Evolutionary conservation across 2,329 filamentous ascomycete genomes (phyloP).

Genomic region (Diaporthe sp.): DNA sequence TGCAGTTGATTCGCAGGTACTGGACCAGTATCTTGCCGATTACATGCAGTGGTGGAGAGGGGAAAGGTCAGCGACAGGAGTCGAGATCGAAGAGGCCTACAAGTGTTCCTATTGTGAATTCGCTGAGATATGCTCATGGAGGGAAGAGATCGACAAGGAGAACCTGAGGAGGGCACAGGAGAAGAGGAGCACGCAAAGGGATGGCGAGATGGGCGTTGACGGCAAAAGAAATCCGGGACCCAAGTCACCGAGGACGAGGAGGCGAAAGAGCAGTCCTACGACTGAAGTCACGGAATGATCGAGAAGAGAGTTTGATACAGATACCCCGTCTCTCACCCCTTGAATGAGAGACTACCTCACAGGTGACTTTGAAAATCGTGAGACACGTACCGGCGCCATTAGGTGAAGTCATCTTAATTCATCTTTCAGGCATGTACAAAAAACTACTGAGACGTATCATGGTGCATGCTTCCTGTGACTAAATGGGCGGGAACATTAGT

Average conservation of each 20-base stretch:
- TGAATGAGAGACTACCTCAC: background rate
- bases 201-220: background rate
- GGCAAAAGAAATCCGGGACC: background rate
- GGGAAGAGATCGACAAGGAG: slow-evolving; percentile 76
- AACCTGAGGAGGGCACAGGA: slow-evolving; percentile 42
- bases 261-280: slow-evolving; percentile 25
- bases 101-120: slow-evolving; percentile 93
- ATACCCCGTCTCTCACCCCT: background rate
- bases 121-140: slow-evolving; percentile 82
- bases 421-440: background rate
- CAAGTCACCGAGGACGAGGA: slow-evolving; percentile 15
- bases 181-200: slow-evolving; percentile 21
- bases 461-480: background rate
- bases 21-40: slow-evolving; percentile 75
- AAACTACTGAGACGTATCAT: too few relatives aligned
- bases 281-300: background rate
- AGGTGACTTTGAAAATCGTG: background rate
- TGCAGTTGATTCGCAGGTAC: slow-evolving; percentile 71
- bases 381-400: background rate
- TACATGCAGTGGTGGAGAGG: slow-evolving; percentile 93
- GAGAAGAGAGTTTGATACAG: background rate
- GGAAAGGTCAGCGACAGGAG: slow-evolving; percentile 77
- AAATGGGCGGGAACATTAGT: background rate
- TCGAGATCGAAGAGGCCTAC: slow-evolving; percentile 85
- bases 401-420: background rate